phyloP scores from a whole-genome alignment of 1,139 yeast species.

The Citeromyces siamensis region DNA sequence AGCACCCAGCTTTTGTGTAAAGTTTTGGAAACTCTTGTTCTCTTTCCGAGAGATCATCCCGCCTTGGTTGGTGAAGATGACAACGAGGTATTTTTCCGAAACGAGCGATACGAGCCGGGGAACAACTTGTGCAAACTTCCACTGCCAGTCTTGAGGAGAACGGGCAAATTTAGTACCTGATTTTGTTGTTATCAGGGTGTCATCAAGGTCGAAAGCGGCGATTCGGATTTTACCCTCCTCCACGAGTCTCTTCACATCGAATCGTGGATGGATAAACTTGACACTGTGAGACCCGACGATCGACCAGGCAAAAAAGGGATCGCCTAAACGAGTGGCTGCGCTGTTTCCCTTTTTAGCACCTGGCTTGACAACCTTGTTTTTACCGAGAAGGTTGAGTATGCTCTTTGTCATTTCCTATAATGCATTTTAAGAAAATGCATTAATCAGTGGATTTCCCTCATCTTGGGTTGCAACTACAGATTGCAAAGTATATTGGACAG shows the following conservation, averaged over 20 bases:
- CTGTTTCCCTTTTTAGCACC: background rate
- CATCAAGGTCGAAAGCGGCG: conserved; percentile 72
- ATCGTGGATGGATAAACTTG: background rate
- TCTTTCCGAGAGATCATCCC: conserved; percentile 27
- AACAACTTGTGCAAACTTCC: conserved; percentile 29
- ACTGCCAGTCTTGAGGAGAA: conserved; percentile 59
- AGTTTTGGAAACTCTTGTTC: conserved; percentile 16
- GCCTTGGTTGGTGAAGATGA: conserved; percentile 86
- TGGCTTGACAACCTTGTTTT: background rate
- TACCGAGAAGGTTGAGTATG: background rate
- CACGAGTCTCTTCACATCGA: conserved; percentile 4
- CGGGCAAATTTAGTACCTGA: conserved; percentile 43
- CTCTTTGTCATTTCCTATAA: conserved; percentile 1
- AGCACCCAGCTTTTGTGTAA: conserved; percentile 11
- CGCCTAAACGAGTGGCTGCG: background rate
- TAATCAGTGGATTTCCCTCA: too few species aligned
- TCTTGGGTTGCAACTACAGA: too few species aligned
- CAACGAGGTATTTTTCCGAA: conserved; percentile 27
- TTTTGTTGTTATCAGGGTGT: conserved; percentile 51
- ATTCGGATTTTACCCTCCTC: conserved; percentile 19
- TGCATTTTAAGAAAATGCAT: too few species aligned
- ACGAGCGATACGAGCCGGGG: conserved; percentile 16
- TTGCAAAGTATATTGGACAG: too few species aligned
- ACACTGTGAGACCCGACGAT: conserved; percentile 2
- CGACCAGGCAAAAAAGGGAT: background rate